Evolutionary conservation across 352 stramenopile genomes (phyloP).

Genomic region (Phytophthora capsici): DNA sequence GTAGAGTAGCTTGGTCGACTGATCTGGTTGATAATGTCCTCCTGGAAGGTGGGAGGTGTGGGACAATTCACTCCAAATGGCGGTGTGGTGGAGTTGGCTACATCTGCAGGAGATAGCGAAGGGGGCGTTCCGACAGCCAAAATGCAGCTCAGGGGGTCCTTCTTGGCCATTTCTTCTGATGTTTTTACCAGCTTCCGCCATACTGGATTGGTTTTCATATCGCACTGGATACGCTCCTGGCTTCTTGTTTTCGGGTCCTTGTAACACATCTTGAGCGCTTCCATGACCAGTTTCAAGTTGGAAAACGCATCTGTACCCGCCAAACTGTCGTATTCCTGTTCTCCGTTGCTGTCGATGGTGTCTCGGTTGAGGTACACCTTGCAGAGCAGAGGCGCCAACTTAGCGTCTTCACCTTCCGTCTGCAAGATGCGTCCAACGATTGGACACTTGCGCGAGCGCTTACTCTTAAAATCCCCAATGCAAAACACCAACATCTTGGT

Average conservation of each 20-base stretch:
- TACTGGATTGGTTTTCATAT: constrained; percentile 53
- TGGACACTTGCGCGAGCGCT: constrained; percentile 80
- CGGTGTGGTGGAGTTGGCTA: constrained; percentile 30
- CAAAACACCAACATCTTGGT: constrained; percentile 88
- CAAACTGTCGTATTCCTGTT: constrained; percentile 46
- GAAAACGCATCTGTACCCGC: constrained; percentile 72
- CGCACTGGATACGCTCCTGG: constrained; percentile 67
- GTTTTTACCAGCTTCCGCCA: constrained; percentile 67
- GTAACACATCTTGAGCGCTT: constrained; percentile 80
- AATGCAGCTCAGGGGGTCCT: constrained; percentile 64
- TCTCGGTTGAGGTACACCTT: constrained; percentile 59
- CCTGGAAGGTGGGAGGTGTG: constrained; percentile 78
- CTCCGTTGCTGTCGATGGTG: constrained; percentile 30
- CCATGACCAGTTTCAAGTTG: constrained; percentile 85
- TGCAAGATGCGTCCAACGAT: constrained; percentile 77
- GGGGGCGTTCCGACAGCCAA: constrained; percentile 54
- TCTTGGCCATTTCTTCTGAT: constrained; percentile 54
- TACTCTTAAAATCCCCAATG: constrained; percentile 88
- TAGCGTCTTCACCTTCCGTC: constrained; percentile 56
- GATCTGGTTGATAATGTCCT: constrained; percentile 90
- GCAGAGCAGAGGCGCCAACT: constrained; percentile 66
- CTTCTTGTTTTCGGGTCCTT: constrained; percentile 75
- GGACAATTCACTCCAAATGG: constrained; percentile 37
- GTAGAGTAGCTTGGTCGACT: constrained; percentile 86
- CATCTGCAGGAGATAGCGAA: constrained; percentile 28